Evolutionary conservation across 139 green algal genomes (phyloP).

Genomic region (Volvox africanus): DNA sequence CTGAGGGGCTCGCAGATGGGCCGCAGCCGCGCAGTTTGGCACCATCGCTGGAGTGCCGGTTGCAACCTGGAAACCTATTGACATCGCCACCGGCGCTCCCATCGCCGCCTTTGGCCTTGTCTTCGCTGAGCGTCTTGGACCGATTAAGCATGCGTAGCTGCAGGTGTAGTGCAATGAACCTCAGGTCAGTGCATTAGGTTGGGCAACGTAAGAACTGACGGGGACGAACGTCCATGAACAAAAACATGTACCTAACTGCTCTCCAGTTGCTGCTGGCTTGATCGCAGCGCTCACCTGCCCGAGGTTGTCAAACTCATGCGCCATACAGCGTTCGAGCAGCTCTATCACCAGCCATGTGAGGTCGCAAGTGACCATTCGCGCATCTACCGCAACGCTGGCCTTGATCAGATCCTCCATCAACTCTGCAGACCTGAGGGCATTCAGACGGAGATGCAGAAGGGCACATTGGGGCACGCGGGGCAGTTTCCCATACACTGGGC

Average conservation of each 20-base stretch:
- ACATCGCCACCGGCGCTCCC: not conserved
- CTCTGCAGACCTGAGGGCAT: not conserved
- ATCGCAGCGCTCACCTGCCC: not conserved
- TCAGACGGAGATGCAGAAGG: not conserved
- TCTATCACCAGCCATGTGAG: slow-evolving; percentile 29
- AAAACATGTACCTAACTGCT: no score
- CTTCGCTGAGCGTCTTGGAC: not conserved
- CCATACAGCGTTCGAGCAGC: slow-evolving; percentile 17
- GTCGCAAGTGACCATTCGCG: slow-evolving; percentile 6
- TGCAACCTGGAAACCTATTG: no score
- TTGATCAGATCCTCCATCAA: slow-evolving; percentile 32
- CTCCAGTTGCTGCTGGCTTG: no score
- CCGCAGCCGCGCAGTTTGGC: not conserved
- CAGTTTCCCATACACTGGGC: no score
- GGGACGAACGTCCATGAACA: no score
- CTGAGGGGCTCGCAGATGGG: not conserved
- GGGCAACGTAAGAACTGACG: no score
- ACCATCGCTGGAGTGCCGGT: not conserved
- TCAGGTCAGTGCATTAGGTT: no score
- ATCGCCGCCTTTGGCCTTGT: not conserved
- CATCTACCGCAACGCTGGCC: slow-evolving; percentile 14
- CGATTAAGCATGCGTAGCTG: not conserved
- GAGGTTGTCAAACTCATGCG: slow-evolving; percentile 12
- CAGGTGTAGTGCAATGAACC: not conserved
- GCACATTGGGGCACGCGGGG: no score